Conservation (phyloP, 805 yeast genomes). For the Torulaspora franciscae region DNA sequence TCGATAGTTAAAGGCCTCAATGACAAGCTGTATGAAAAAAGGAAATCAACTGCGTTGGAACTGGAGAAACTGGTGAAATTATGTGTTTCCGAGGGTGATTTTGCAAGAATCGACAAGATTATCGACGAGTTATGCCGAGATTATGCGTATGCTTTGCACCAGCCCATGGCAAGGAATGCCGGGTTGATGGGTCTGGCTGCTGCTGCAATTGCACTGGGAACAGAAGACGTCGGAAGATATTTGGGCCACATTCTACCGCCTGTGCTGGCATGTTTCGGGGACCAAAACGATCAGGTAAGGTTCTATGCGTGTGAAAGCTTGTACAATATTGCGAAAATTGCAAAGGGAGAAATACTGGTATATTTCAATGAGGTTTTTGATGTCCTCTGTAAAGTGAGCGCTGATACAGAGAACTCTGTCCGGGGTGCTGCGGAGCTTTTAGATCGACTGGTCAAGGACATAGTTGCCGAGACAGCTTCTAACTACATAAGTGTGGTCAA, state of each 20-base stretch:
- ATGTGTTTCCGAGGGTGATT: constrained; percentile 38
- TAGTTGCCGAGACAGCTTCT: constrained; percentile 90
- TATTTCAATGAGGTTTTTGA: constrained; percentile 95
- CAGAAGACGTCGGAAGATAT: constrained; percentile 73
- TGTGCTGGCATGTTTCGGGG: constrained; percentile 91
- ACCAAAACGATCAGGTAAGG: constrained; percentile 94
- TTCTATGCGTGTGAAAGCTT: constrained; percentile 95
- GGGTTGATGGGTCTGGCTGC: constrained; percentile 95
- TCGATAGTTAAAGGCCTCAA: constrained; percentile 61
- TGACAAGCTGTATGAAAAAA: constrained; percentile 71
- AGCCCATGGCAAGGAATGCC: constrained; percentile 87
- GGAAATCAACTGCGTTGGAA: constrained; percentile 73
- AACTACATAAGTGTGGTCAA: constrained; percentile 74
- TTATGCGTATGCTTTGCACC: constrained; percentile 76
- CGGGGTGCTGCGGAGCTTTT: constrained; percentile 92
- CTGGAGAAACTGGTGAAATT: constrained; percentile 73
- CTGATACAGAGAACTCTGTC: constrained; percentile 86
- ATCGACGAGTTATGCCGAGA: constrained; percentile 74
- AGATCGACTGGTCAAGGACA: constrained; percentile 86
- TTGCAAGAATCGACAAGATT: constrained; percentile 40
- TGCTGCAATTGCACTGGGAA: constrained; percentile 88
- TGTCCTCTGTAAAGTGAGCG: constrained; percentile 80
- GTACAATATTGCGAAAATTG: constrained; percentile 93
- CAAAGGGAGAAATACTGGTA: constrained; percentile 86
- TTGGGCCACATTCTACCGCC: constrained; percentile 86